These are phyloP conservation scores for Nicotiana noctiflora DNA, from an alignment of 257 asterid species.

Conservation along the genomic window DNA sequence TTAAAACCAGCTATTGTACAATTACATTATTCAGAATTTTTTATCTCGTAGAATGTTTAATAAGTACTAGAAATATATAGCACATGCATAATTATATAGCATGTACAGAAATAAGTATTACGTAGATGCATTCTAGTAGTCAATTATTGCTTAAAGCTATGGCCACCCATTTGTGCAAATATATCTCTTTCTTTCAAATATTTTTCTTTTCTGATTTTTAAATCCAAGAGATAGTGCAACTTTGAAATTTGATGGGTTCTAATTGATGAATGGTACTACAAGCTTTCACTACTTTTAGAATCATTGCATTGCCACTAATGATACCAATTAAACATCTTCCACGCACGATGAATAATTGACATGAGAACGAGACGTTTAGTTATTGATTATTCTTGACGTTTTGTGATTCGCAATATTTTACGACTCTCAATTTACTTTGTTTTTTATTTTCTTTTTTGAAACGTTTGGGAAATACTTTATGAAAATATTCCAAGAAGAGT, in stretches of 20 bases:
- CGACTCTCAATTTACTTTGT: too few relatives aligned
- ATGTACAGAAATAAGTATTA: neutral
- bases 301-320: neutral
- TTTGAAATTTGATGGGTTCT: neutral
- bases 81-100: neutral
- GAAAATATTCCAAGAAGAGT: too few relatives aligned
- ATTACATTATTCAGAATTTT: too few relatives aligned
- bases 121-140: neutral
- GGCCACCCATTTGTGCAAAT: neutral
- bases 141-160: conserved; percentile 1
- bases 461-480: too few relatives aligned
- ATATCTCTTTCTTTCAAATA: neutral
- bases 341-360: neutral
- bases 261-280: neutral
- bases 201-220: neutral
- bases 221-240: neutral
- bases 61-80: too few relatives aligned
- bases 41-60: too few relatives aligned
- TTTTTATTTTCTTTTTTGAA: too few relatives aligned
- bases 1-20: too few relatives aligned
- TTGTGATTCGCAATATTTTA: too few relatives aligned
- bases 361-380: neutral
- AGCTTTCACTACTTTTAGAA: neutral
- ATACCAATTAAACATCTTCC: too few relatives aligned
- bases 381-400: too few relatives aligned